Percentiles rank a stretch among this genome's conserved stretches.
phyloP scores from a whole-genome alignment of 768 basidiomycete species.

The Lactarius evosmus region DNA sequence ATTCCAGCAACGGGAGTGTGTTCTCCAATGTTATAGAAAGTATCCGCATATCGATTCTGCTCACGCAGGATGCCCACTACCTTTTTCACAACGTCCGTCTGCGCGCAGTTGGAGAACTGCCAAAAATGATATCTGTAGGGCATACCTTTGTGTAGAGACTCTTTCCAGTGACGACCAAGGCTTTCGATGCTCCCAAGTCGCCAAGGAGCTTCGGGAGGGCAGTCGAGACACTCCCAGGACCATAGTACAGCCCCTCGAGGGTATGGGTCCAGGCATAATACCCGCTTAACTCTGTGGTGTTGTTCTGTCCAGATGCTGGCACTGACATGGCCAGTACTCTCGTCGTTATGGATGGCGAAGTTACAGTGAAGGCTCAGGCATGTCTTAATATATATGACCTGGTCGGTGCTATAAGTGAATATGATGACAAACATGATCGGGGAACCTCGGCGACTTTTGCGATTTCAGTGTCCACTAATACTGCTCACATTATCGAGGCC shows the following conservation, averaged over 20 bases:
- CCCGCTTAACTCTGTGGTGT: constrained; percentile 41
- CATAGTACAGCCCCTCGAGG: constrained; percentile 66
- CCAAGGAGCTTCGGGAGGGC: constrained; percentile 62
- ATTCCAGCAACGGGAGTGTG: constrained; percentile 71
- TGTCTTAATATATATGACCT: background rate
- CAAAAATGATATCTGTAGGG: background rate
- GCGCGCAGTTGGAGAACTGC: background rate
- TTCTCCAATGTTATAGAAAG: constrained; percentile 71
- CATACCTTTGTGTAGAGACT: constrained; percentile 62
- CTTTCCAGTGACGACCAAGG: constrained; percentile 68
- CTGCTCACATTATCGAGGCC: background rate
- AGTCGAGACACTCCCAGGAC: constrained; percentile 60
- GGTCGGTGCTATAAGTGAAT: background rate
- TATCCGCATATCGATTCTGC: constrained; percentile 57
- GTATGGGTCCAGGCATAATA: constrained; percentile 67
- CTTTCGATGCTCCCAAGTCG: constrained; percentile 55
- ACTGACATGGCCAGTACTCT: constrained; percentile 9
- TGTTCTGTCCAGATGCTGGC: background rate
- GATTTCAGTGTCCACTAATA: background rate
- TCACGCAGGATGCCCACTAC: constrained; percentile 56
- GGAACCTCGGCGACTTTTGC: background rate
- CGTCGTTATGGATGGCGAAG: background rate
- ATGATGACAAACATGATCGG: background rate
- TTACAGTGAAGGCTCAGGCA: background rate
- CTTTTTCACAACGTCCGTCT: constrained; percentile 61